Conservation (phyloP, 129 eudicot species). For the Lactuca sativa region DNA sequence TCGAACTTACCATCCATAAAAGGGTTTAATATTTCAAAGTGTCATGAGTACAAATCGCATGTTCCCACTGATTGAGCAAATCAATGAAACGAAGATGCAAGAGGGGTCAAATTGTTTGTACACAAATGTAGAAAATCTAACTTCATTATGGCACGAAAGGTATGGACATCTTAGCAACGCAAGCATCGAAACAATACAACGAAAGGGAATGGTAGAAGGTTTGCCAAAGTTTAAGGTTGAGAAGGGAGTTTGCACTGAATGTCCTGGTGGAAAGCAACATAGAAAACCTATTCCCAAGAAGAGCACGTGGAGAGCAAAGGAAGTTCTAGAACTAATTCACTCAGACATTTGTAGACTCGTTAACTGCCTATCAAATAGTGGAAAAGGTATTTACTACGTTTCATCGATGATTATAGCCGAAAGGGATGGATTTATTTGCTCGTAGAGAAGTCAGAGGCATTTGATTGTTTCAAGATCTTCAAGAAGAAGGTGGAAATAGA, state of each 20-base stretch:
- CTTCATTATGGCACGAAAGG: background rate
- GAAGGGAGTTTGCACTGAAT: too few relatives aligned
- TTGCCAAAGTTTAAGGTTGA: too few relatives aligned
- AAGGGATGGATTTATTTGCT: background rate
- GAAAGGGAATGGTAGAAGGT: too few relatives aligned
- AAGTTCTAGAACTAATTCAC: background rate
- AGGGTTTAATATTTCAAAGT: background rate
- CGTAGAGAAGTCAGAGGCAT: background rate
- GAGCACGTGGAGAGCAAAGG: background rate
- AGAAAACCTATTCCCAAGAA: background rate
- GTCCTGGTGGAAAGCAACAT: background rate
- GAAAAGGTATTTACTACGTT: background rate
- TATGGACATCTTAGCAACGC: too few relatives aligned
- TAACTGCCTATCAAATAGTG: background rate
- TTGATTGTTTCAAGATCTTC: background rate
- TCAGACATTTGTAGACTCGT: background rate
- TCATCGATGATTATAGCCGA: conserved; percentile 3
- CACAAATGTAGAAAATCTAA: too few relatives aligned
- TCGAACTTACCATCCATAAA: background rate
- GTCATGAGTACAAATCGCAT: background rate
- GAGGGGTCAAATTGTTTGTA: too few relatives aligned
- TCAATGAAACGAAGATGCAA: too few relatives aligned
- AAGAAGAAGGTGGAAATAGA: background rate
- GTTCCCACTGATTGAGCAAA: background rate
- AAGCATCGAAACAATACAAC: too few relatives aligned